Evolutionary conservation across 192 early-diverging fungal genomes (phyloP).

Genomic region (Gigaspora rosea): DNA sequence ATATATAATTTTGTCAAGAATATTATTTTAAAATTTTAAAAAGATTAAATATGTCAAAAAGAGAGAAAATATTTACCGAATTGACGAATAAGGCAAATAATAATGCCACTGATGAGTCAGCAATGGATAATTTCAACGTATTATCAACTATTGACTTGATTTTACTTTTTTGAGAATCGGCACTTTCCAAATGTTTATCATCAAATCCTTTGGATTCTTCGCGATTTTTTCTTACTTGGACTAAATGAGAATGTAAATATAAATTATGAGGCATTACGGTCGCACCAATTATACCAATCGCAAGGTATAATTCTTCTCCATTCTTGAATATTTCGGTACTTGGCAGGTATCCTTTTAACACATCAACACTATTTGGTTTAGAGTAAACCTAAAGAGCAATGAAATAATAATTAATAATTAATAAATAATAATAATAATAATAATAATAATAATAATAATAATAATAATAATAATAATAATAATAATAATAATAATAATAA

Average conservation of each 20-base stretch:
- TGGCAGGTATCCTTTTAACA: conserved; percentile 67
- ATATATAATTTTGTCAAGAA: too few relatives aligned
- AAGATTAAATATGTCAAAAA: too few relatives aligned
- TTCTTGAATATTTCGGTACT: conserved; percentile 56
- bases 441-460: too few relatives aligned
- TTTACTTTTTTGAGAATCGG: conserved; percentile 37
- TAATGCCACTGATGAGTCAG: conserved; percentile 69
- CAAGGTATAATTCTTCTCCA: conserved; percentile 62
- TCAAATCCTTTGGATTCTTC: conserved; percentile 33
- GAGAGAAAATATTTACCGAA: conserved; percentile 23
- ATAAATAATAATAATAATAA: too few relatives aligned
- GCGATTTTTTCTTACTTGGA: conserved; percentile 56
- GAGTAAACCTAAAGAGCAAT: conserved; percentile 39
- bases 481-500: too few relatives aligned
- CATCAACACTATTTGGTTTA: conserved; percentile 58
- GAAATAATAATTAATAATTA: too few relatives aligned
- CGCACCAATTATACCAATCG: conserved; percentile 84
- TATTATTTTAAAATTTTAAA: too few relatives aligned
- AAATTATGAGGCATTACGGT: conserved; percentile 90
- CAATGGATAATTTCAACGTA: conserved; percentile 40
- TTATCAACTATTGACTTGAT: conserved; percentile 16
- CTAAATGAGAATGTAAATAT: conserved; percentile 76
- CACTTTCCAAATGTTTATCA: conserved; percentile 36
- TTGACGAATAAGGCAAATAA: conserved; percentile 77
- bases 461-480: too few relatives aligned